These are phyloP conservation scores for Penicillium lividum DNA, from an alignment of 495 filamentous ascomycete genomes.

Conservation along the genomic window DNA sequence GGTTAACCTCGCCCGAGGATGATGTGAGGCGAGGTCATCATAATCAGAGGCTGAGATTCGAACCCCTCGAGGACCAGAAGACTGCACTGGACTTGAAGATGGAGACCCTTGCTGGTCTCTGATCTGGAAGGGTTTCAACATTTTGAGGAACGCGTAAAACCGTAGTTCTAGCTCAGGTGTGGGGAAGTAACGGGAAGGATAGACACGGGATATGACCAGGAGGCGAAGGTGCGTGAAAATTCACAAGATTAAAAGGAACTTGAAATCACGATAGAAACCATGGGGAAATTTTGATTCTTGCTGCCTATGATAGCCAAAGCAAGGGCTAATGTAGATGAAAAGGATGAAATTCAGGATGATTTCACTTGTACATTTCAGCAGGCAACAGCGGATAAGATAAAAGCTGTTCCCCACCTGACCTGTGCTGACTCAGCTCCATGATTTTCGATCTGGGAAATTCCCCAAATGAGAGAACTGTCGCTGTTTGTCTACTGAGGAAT, in stretches of 20 bases:
- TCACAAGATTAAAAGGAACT: neutral
- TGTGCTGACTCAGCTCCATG: constrained; percentile 18
- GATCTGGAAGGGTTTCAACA: constrained; percentile 49
- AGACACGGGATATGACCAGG: constrained; percentile 3
- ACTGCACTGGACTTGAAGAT: constrained; percentile 9
- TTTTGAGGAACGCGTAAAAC: constrained; percentile 12
- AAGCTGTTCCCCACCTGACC: constrained; percentile 17
- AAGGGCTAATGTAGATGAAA: neutral
- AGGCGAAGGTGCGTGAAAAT: neutral
- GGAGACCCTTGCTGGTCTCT: constrained; percentile 35
- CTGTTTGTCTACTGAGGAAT: neutral
- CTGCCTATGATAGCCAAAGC: constrained; percentile 12
- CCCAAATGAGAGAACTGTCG: neutral
- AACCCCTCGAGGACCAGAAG: constrained; percentile 29
- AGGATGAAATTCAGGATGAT: constrained; percentile 7
- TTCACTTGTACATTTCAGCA: constrained; percentile 7
- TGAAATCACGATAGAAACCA: constrained; percentile 5
- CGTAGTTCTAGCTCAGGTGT: constrained; percentile 4
- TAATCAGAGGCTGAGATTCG: constrained; percentile 48
- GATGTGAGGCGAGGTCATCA: constrained; percentile 45
- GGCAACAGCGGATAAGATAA: constrained; percentile 30
- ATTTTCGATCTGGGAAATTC: neutral
- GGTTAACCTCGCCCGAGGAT: constrained; percentile 53
- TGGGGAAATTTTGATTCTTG: constrained; percentile 11
- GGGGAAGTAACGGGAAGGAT: constrained; percentile 17